Conservation (phyloP, 2,329 filamentous ascomycete genomes). For the Trichoderma aggressivum region DNA sequence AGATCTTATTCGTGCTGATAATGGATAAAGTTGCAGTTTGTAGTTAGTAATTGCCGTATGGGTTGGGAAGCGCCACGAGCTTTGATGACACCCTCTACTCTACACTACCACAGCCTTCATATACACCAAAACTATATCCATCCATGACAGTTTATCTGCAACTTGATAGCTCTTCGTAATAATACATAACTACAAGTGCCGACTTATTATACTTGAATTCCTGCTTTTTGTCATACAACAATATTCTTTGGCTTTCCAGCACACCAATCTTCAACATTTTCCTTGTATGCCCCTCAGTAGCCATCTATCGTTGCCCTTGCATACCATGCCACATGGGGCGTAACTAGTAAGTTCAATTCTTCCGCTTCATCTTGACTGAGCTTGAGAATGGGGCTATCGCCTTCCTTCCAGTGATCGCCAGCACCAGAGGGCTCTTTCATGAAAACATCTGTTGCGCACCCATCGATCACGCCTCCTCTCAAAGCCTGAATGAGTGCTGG, state of each 20-base stretch:
- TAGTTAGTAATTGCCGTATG: not conserved
- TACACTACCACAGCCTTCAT: not conserved
- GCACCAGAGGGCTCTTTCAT: not conserved
- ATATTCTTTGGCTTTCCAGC: not conserved
- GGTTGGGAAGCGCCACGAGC: not conserved
- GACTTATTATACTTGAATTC: not conserved
- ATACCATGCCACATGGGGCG: not conserved
- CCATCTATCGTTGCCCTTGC: not conserved
- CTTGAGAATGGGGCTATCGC: not conserved
- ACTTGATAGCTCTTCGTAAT: too few relatives aligned
- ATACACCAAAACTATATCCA: too few relatives aligned
- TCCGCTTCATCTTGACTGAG: not conserved
- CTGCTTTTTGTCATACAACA: not conserved
- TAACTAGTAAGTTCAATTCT: not conserved
- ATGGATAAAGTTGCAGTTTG: not conserved
- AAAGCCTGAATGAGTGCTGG: not conserved
- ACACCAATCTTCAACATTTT: conserved; percentile 1
- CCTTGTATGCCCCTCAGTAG: not conserved
- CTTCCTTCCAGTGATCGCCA: not conserved
- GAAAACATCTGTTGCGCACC: not conserved
- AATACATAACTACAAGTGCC: not conserved
- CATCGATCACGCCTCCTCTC: not conserved
- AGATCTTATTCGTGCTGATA: not conserved
- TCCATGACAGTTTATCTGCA: not conserved
- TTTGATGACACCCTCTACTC: not conserved